Evolutionary conservation across 2,329 filamentous ascomycete species (phyloP).

Genomic region (Colletotrichum sp.): DNA sequence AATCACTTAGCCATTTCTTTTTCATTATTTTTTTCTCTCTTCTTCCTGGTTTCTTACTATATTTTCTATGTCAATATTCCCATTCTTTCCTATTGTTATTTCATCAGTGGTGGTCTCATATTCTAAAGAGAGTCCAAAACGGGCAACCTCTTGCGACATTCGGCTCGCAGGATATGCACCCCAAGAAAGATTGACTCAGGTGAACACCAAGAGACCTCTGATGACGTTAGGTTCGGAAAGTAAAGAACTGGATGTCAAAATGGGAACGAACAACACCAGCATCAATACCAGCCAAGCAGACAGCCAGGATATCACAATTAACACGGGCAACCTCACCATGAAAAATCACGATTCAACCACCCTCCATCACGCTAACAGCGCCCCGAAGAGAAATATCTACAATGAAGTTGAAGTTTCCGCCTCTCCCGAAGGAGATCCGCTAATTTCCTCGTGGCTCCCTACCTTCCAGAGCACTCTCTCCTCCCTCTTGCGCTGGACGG

Average conservation of each 20-base stretch:
- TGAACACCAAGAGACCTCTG: background rate
- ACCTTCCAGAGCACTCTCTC: background rate
- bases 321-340: background rate
- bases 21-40: no score
- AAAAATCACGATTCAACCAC: background rate
- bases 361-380: background rate
- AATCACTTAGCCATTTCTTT: background rate
- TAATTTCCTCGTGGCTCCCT: background rate
- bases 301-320: background rate
- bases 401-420: background rate
- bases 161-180: background rate
- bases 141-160: background rate
- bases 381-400: background rate
- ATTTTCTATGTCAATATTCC: no score
- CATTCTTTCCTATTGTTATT: no score
- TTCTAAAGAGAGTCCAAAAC: background rate
- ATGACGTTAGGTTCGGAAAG: background rate
- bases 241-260: background rate
- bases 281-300: background rate
- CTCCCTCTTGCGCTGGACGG: slow-evolving; percentile 1
- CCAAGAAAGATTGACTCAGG: background rate
- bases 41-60: background rate
- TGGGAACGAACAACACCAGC: background rate
- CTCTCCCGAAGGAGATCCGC: background rate
- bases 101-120: background rate